Conservation (phyloP, 108 stramenopile species). For the Mediolabrus comicus region DNA sequence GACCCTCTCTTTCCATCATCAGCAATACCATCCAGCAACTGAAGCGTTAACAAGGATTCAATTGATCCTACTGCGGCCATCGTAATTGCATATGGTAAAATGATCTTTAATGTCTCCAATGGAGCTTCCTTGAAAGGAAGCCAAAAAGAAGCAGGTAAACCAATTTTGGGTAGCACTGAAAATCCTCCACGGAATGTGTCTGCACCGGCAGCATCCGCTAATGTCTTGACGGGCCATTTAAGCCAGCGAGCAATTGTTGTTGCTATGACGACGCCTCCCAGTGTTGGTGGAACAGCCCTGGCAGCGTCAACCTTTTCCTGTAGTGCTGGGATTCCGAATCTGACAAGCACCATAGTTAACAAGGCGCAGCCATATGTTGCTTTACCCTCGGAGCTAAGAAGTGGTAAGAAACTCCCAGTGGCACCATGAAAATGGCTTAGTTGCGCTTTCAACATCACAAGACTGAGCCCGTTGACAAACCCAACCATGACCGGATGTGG, state of each 20-base stretch:
- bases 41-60: slow-evolving; percentile 74
- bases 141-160: slow-evolving; percentile 41
- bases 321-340: slow-evolving; percentile 33
- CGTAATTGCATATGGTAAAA: slow-evolving; percentile 68
- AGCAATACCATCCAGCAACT: slow-evolving; percentile 73
- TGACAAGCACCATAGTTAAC: slow-evolving; percentile 64
- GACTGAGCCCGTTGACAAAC: slow-evolving; percentile 89
- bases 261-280: slow-evolving; percentile 61
- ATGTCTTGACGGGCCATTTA: slow-evolving; percentile 61
- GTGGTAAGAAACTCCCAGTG: slow-evolving; percentile 44
- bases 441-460: slow-evolving; percentile 90
- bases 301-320: slow-evolving; percentile 53
- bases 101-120: slow-evolving; percentile 51
- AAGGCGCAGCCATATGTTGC: slow-evolving; percentile 60
- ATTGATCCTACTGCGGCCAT: slow-evolving; percentile 81
- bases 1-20: slow-evolving; percentile 78
- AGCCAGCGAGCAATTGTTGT: slow-evolving; percentile 43
- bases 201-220: slow-evolving; percentile 37
- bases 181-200: slow-evolving; percentile 70
- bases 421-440: slow-evolving; percentile 67
- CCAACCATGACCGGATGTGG: slow-evolving; percentile 92
- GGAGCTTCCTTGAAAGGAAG: slow-evolving; percentile 51
- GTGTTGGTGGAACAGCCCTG: slow-evolving; percentile 61
- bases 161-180: slow-evolving; percentile 66
- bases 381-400: slow-evolving; percentile 31